Conservation (phyloP, 192 early-diverging fungal species). For the Coemansia sp. region DNA sequence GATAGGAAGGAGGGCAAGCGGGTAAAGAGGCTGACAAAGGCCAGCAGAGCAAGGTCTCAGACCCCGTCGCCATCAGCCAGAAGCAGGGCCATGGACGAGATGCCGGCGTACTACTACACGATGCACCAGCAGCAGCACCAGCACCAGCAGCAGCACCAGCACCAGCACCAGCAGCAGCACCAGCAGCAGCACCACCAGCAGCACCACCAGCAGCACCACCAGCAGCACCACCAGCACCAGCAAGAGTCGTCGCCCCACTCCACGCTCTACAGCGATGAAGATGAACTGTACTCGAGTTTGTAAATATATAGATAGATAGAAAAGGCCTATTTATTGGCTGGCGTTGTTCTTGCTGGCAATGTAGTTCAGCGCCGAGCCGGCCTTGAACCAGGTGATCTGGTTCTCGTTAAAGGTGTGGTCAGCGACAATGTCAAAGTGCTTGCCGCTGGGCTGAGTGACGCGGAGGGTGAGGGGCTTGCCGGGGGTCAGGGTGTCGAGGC, state of each 20-base stretch:
- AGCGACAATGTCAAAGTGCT: conserved; percentile 71
- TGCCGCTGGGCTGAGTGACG: conserved; percentile 78
- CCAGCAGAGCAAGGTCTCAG: background rate
- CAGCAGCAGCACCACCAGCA: too few relatives aligned
- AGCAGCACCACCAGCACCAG: too few relatives aligned
- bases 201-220: too few relatives aligned
- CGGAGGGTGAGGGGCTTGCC: conserved; percentile 84
- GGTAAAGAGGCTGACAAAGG: background rate
- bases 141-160: too few relatives aligned
- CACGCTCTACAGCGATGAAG: background rate
- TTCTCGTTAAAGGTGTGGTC: conserved; percentile 99
- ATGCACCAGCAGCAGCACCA: background rate
- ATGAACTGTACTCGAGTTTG: background rate
- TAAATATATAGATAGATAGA: background rate
- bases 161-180: too few relatives aligned
- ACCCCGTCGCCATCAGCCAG: background rate
- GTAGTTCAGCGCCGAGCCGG: conserved; percentile 82
- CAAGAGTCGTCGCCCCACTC: background rate
- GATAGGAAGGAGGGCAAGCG: conserved; percentile 8
- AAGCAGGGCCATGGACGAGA: background rate
- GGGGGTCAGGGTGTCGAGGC: conserved; percentile 77
- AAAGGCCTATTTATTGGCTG: background rate
- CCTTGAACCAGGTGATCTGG: conserved; percentile 99
- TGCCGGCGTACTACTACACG: background rate
- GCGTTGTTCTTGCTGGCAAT: conserved; percentile 41